These are phyloP conservation scores for Penicillium parvum DNA, from an alignment of 495 filamentous ascomycete genomes.

Conservation along the genomic window DNA sequence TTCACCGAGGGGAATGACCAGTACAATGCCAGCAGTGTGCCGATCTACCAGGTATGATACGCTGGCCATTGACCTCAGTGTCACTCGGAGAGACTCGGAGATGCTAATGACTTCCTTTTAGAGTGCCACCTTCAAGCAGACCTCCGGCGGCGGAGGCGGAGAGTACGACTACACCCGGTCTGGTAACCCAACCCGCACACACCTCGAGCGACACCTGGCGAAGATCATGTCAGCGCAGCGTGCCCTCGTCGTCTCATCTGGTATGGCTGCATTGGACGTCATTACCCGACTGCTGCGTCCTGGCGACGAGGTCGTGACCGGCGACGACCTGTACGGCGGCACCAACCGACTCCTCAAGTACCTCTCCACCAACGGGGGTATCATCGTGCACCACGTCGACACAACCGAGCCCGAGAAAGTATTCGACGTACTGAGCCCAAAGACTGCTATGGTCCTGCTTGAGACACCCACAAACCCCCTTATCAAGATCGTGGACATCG, in stretches of 20 bases:
- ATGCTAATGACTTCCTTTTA: constrained; percentile 30
- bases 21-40: constrained; percentile 90
- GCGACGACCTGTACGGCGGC: constrained; percentile 94
- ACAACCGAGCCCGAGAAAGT: constrained; percentile 73
- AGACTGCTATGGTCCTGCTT: constrained; percentile 93
- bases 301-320: constrained; percentile 94
- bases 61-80: not conserved
- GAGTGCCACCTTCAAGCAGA: constrained; percentile 97
- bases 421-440: constrained; percentile 58
- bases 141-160: constrained; percentile 65
- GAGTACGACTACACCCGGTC: constrained; percentile 99
- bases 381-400: constrained; percentile 94
- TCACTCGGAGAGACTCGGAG: not conserved
- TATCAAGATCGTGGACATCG: constrained; percentile 95
- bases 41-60: constrained; percentile 76
- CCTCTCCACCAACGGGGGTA: constrained; percentile 77
- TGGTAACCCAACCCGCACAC: constrained; percentile 92
- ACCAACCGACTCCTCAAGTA: constrained; percentile 93
- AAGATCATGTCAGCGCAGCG: constrained; percentile 97
- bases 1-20: constrained; percentile 94
- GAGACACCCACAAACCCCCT: constrained; percentile 96
- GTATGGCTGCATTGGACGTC: constrained; percentile 96
- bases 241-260: constrained; percentile 86
- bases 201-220: constrained; percentile 92
- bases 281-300: constrained; percentile 91